phyloP scores from a whole-genome alignment of 176 grass and related monocot genomes.

The Avena insularis region DNA sequence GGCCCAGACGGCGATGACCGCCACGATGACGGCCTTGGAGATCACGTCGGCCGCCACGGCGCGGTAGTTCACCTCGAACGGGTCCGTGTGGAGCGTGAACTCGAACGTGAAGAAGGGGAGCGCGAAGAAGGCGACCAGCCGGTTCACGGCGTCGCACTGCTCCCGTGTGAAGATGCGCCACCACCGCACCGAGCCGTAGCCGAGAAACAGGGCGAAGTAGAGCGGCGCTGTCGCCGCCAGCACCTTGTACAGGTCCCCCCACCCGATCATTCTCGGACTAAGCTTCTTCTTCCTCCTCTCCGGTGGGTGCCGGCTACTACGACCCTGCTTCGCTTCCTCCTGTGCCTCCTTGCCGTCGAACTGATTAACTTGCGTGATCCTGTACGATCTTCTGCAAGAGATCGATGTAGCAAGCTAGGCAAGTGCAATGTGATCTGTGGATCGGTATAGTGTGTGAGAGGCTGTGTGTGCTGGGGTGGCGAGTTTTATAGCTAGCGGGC shows the following conservation, averaged over 20 bases:
- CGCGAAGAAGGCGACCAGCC: slow-evolving; percentile 84
- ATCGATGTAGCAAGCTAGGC: background rate
- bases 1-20: slow-evolving; percentile 68
- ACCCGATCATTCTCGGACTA: slow-evolving; percentile 62
- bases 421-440: background rate
- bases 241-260: slow-evolving; percentile 89
- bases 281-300: slow-evolving; percentile 8
- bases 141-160: slow-evolving; percentile 96
- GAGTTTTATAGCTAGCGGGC: slow-evolving; percentile 37
- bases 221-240: slow-evolving; percentile 77
- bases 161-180: slow-evolving; percentile 86
- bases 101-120: slow-evolving; percentile 95
- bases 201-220: slow-evolving; percentile 83
- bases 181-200: slow-evolving; percentile 88
- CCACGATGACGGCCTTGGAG: slow-evolving; percentile 67
- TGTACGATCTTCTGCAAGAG: background rate
- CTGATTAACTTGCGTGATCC: background rate
- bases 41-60: slow-evolving; percentile 83
- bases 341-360: background rate
- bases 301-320: background rate
- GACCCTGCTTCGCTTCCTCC: background rate
- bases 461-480: background rate
- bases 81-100: slow-evolving; percentile 90
- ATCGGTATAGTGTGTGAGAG: background rate
- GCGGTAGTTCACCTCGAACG: slow-evolving; percentile 95